phyloP scores from a whole-genome alignment of 768 basidiomycete genomes.

The Amanita phalloides region DNA sequence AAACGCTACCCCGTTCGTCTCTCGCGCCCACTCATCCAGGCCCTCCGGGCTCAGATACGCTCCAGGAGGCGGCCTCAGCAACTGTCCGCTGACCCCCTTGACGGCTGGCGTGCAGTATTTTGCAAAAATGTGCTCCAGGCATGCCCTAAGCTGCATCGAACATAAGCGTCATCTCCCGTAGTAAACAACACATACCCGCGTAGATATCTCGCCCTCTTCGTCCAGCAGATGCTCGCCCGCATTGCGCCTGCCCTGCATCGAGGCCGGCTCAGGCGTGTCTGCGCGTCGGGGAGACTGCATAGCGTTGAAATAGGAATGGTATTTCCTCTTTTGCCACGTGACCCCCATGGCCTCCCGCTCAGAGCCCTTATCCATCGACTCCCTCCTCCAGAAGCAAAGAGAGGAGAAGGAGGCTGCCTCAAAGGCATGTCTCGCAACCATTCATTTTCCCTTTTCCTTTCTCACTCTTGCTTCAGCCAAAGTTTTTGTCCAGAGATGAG shows the following conservation, averaged over 20 bases:
- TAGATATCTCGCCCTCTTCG: constrained; percentile 57
- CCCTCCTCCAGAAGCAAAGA: constrained; percentile 76
- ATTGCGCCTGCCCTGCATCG: constrained; percentile 49
- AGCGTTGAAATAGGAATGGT: constrained; percentile 10
- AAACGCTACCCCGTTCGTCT: constrained; percentile 79
- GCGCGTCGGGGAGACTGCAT: constrained; percentile 31
- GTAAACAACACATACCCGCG: constrained; percentile 38
- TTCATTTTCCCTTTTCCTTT: not conserved
- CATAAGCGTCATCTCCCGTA: not conserved
- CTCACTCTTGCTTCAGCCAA: constrained; percentile 48
- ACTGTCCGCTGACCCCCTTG: constrained; percentile 11
- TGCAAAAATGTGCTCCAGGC: constrained; percentile 67
- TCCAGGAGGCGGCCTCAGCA: constrained; percentile 39
- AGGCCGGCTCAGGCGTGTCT: constrained; percentile 53
- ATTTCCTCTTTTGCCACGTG: constrained; percentile 7
- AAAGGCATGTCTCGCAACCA: constrained; percentile 41
- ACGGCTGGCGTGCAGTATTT: constrained; percentile 57
- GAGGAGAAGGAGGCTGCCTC: constrained; percentile 83
- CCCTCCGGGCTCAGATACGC: constrained; percentile 51
- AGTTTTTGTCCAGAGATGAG: constrained; percentile 89
- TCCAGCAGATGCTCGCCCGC: constrained; percentile 49
- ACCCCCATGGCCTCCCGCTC: constrained; percentile 32
- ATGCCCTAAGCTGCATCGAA: constrained; percentile 44
- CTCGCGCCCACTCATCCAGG: constrained; percentile 65
- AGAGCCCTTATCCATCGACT: constrained; percentile 84